Conservation (phyloP, 345 rosid genomes). For the Lepidium africanum region DNA sequence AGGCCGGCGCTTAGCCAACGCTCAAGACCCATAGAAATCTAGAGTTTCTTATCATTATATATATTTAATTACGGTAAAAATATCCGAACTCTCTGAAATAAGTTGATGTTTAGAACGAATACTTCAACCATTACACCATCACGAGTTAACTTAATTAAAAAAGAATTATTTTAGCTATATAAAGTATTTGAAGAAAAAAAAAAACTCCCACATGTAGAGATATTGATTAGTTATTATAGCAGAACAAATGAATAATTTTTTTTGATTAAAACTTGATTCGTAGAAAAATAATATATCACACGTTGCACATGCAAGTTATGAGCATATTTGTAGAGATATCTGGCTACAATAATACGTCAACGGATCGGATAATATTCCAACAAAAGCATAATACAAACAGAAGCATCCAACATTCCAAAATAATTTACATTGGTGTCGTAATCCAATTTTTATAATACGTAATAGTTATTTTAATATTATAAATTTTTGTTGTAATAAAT, state of each 20-base stretch:
- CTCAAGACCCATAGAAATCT: too few species aligned
- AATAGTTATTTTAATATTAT: neutral
- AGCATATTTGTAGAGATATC: constrained; percentile 25
- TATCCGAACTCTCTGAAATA: too few species aligned
- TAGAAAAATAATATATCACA: constrained; percentile 9
- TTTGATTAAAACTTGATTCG: neutral
- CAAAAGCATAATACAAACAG: constrained; percentile 31
- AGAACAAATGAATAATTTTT: neutral
- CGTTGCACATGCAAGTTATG: constrained; percentile 29
- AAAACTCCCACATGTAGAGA: neutral
- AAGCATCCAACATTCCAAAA: constrained; percentile 31
- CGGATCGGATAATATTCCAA: constrained; percentile 30
- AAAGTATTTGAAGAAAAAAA: too few species aligned
- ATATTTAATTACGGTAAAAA: too few species aligned
- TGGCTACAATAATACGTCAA: constrained; percentile 27
- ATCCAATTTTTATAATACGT: constrained; percentile 9
- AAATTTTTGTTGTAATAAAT: neutral
- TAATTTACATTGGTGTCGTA: constrained; percentile 21
- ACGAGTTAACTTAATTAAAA: too few species aligned
- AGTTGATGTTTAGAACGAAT: too few species aligned
- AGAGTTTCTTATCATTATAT: too few species aligned
- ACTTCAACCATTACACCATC: too few species aligned
- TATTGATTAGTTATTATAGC: neutral
- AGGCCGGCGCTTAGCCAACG: too few species aligned
- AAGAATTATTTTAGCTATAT: too few species aligned